Percentiles rank a stretch among this genome's conserved stretches.
These are phyloP conservation scores for Kuraishia capsulata DNA, from an alignment of 805 yeast genomes.

Conservation along the genomic window DNA sequence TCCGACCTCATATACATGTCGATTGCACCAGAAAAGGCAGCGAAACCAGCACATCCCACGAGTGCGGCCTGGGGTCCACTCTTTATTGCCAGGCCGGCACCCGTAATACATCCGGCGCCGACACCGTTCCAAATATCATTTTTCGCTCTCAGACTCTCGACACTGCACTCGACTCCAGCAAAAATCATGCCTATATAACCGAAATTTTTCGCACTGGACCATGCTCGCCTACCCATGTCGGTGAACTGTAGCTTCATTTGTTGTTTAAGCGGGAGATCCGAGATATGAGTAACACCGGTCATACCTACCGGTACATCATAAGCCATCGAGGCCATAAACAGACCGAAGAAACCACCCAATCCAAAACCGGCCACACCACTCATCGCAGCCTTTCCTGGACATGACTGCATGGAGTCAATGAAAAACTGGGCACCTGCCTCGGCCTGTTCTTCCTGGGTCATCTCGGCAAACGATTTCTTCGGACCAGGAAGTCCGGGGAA, in stretches of 20 bases:
- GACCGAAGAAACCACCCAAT: conserved; percentile 91
- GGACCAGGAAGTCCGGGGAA: conserved; percentile 1
- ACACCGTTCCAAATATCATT: conserved; percentile 90
- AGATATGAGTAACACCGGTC: conserved; percentile 38
- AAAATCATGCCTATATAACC: conserved; percentile 89
- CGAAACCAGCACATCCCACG: conserved; percentile 95
- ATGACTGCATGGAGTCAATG: conserved; percentile 79
- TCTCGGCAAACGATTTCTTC: conserved; percentile 47
- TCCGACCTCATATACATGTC: conserved; percentile 84
- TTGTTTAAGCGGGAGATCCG: conserved; percentile 84
- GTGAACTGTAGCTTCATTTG: conserved; percentile 86
- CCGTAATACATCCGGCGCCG: conserved; percentile 91
- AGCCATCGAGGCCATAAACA: conserved; percentile 88
- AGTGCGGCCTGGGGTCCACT: conserved; percentile 91
- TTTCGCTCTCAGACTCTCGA: conserved; percentile 80
- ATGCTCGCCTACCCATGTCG: conserved; percentile 90
- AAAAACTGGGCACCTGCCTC: conserved; percentile 80
- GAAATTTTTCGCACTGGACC: conserved; percentile 83
- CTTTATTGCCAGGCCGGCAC: conserved; percentile 88
- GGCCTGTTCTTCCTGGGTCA: conserved; percentile 91
- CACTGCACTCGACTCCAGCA: conserved; percentile 85
- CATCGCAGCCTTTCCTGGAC: conserved; percentile 89
- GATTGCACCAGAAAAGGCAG: conserved; percentile 86
- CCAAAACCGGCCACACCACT: conserved; percentile 93
- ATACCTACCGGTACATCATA: conserved; percentile 72